Conservation (phyloP, 169 alveolate species). For the Plasmodium vivax region DNA sequence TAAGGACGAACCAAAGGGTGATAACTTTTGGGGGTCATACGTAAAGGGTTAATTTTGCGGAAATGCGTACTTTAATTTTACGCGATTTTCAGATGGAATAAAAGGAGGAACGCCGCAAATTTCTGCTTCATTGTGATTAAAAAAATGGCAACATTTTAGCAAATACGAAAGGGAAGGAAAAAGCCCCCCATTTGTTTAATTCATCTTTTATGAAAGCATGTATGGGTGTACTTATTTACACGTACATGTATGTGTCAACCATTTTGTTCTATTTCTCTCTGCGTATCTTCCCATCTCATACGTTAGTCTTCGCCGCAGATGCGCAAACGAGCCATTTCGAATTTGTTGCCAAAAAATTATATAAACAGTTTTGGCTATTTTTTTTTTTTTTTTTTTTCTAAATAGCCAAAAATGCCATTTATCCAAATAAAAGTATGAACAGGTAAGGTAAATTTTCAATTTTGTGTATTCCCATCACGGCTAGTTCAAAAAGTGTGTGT, state of each 20-base stretch:
- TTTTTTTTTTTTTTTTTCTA: constrained; percentile 12
- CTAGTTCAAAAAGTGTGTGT: background rate
- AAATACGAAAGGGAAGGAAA: background rate
- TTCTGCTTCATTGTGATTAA: background rate
- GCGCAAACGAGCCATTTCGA: background rate
- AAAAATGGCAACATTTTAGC: constrained; percentile 3
- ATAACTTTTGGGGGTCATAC: background rate
- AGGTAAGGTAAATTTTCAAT: background rate
- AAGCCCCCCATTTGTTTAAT: background rate
- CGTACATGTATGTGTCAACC: background rate
- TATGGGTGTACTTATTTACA: background rate
- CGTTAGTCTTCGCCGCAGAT: background rate
- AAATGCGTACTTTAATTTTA: background rate
- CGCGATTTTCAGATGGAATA: background rate
- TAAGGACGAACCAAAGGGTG: background rate
- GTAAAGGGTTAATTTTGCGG: background rate
- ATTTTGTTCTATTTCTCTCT: background rate
- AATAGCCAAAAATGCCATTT: constrained; percentile 3
- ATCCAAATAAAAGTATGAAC: constrained; percentile 12
- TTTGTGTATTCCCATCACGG: background rate
- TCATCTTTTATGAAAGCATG: background rate
- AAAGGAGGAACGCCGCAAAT: background rate
- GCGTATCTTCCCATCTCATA: background rate
- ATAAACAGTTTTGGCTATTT: background rate
- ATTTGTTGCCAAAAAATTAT: background rate